A percentile compares a stretch with the other conserved stretches of the same genome.
These are phyloP conservation scores for Cryptosporidium viatorum DNA, from an alignment of 169 alveolate genomes.

Conservation along the genomic window DNA sequence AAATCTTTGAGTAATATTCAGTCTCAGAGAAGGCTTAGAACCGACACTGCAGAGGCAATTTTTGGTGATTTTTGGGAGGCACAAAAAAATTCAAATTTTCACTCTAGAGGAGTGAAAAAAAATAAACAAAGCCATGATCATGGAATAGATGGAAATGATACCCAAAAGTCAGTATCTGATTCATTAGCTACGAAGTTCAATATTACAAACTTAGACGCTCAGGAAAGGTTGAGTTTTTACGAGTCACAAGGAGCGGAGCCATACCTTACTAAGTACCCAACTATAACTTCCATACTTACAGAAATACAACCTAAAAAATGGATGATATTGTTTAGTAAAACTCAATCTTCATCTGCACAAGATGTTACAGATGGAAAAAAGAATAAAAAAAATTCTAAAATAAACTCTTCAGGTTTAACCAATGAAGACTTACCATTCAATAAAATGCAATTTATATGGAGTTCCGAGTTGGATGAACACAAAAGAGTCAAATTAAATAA, in stretches of 20 bases:
- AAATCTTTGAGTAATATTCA: not conserved
- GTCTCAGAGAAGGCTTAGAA: slow-evolving; percentile 25
- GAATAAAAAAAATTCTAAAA: slow-evolving; percentile 12
- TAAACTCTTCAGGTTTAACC: slow-evolving; percentile 1
- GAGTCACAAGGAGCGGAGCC: slow-evolving; percentile 35
- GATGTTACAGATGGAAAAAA: not conserved
- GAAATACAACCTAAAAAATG: slow-evolving; percentile 40
- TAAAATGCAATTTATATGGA: slow-evolving; percentile 54
- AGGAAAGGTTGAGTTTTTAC: slow-evolving; percentile 4
- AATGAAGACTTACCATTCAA: slow-evolving; percentile 39
- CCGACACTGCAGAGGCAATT: slow-evolving; percentile 59
- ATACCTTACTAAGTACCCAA: slow-evolving; percentile 21
- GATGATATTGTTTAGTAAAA: not conserved
- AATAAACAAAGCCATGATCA: not conserved
- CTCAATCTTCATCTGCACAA: not conserved
- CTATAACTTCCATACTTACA: slow-evolving; percentile 28
- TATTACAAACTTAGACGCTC: not conserved
- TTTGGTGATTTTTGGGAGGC: slow-evolving; percentile 65
- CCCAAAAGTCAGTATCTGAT: not conserved
- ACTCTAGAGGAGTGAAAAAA: slow-evolving; percentile 14
- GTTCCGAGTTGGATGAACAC: slow-evolving; percentile 21
- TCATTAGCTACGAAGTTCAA: not conserved
- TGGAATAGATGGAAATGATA: not conserved
- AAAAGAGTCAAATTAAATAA: slow-evolving; percentile 10
- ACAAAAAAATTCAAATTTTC: slow-evolving; percentile 34